Conservation (phyloP, 2,329 filamentous ascomycete species). For the Colletotrichum chlorophyti region DNA sequence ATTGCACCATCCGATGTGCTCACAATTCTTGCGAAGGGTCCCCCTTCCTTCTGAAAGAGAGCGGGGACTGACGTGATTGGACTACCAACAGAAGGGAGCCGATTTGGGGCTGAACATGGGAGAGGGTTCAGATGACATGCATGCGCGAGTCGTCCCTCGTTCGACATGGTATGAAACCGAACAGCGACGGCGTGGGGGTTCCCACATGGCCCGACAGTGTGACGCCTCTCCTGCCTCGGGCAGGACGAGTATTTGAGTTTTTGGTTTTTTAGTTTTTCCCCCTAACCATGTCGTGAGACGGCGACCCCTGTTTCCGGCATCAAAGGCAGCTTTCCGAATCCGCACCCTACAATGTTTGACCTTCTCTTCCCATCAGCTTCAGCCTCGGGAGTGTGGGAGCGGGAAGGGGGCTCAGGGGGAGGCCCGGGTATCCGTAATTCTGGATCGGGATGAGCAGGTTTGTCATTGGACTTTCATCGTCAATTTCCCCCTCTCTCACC, state of each 20-base stretch:
- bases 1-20: constrained; percentile 6
- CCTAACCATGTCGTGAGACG: too few relatives aligned
- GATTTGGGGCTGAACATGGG: constrained; percentile 9
- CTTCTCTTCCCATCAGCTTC: too few relatives aligned
- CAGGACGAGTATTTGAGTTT: background rate
- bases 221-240: constrained; percentile 11
- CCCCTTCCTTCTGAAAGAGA: constrained; percentile 9
- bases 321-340: too few relatives aligned
- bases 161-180: background rate
- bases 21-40: too few relatives aligned
- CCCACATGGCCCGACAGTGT: constrained; percentile 1
- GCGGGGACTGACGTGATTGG: background rate
- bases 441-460: too few relatives aligned
- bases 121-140: constrained; percentile 16
- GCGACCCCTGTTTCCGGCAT: background rate
- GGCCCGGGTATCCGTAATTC: too few relatives aligned
- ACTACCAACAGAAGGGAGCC: background rate
- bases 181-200: background rate
- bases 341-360: too few relatives aligned
- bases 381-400: too few relatives aligned
- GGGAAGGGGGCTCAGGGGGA: too few relatives aligned
- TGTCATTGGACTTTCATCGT: too few relatives aligned
- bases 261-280: background rate
- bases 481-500: too few relatives aligned
- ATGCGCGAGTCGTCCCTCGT: constrained; percentile 1